Base-by-base conservation (phyloP, 148 eudicot species). In the Rhododendron molle region DNA sequence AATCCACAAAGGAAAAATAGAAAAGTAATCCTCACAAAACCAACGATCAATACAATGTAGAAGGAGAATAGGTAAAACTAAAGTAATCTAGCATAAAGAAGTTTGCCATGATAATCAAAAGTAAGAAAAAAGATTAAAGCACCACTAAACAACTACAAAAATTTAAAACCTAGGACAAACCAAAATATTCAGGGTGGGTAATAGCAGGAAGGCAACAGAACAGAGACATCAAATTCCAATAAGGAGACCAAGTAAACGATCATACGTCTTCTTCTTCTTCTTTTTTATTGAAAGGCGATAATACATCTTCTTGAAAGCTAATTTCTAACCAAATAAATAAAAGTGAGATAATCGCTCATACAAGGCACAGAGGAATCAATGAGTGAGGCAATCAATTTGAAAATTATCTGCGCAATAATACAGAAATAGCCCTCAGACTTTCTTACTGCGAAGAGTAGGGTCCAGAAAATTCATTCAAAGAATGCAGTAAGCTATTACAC, bases 391-490 rank as follows among this genome's bases (percentile, higher is more conserved):
- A 69, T 26, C 28, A 34, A 80, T n/a, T 71, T 21, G 11, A 76
- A 82, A 46, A 16, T 36, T 36, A 23, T 36, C 54, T 4, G 47
- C 4, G 47, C 77, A 28, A 80, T n/a, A 67, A 30, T 74, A 74
- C 14, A 82, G 38, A 28, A 54, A 78, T 58, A 74, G 30, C 23
- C n/a, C 60, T 26, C 30, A 20, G 47, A 32, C 52, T 83, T 67
- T 54, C 40, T 36, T 40, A 67, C 43, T 67, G 54, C 15, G 10
- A 78, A 58, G 28, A 84, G 40, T 77, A 26, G 49, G 36, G n/a
- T 13, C 43, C 62, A 21, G 9, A 84, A 87, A 46, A 23, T 65
- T 62, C 58, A 43, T 82, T 60, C 83, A 77, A 34, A 60, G 50
- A 76, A 58, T 82, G 73, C 9, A 67, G 73, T 62, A n/a, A 21